These are phyloP conservation scores for Acer yangbiense DNA, from an alignment of 345 rosid genomes.

Conservation along the genomic window DNA sequence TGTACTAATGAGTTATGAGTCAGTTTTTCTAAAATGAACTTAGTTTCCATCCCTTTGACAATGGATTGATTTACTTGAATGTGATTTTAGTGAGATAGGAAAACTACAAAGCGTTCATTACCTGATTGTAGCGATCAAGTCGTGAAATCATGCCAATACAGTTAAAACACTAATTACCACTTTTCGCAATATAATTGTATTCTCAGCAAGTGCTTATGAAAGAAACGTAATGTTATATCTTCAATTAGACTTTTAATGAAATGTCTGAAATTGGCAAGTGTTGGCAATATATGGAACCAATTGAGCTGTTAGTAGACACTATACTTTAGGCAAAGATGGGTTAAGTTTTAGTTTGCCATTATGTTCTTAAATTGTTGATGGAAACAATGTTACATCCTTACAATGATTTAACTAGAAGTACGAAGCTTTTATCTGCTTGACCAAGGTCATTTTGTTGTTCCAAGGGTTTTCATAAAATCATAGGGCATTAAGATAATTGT, in stretches of 20 bases:
- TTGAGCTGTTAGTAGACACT: not conserved
- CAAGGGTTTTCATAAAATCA: not conserved
- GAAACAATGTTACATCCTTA: not conserved
- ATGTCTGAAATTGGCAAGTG: not conserved
- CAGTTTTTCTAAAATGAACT: not conserved
- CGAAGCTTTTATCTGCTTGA: not conserved
- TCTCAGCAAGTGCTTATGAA: not conserved
- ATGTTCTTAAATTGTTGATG: not conserved
- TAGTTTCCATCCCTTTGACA: not conserved
- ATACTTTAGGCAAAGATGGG: not conserved
- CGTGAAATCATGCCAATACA: not conserved
- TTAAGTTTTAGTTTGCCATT: not conserved
- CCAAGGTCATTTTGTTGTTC: not conserved
- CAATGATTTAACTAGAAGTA: not conserved
- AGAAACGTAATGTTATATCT: not conserved
- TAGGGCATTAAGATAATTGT: not conserved
- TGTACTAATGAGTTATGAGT: not conserved
- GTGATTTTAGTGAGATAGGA: not conserved
- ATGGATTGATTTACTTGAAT: not conserved
- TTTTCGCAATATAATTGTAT: not conserved
- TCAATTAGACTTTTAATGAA: not conserved
- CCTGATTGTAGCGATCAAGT: not conserved
- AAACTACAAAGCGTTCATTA: not conserved
- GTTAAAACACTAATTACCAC: not conserved
- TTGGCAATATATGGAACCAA: not conserved